Base-by-base conservation (phyloP, 495 filamentous ascomycete genomes). In the Mytilinidion resinicola region DNA sequence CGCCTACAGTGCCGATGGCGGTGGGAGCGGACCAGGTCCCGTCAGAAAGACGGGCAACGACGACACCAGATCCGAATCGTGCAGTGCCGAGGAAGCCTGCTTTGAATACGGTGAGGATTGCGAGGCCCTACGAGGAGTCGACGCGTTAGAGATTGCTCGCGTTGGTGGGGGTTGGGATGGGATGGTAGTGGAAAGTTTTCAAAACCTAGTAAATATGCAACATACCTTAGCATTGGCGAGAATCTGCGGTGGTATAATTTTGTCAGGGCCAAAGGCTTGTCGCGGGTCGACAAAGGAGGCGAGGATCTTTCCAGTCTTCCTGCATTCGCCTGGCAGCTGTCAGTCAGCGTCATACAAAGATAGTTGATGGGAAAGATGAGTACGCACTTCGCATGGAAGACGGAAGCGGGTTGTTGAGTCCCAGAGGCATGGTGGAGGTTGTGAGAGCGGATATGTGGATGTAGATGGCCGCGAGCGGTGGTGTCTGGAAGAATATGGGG, bases 201-300 rank as follows among this genome's bases (percentile, higher is more conserved):
- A n/a, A 34, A 34, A 49, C n/a, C 38, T 21, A 2, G 19, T 49
- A 30, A 30, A 30, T 30, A 30, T 6, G 33, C 10, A 60, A 64
- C 78, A 61, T 75, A 93, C 90, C 84, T 97, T 96, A 64, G 93
- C 95, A 67, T 86, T 85, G 42, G 89, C 85, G 60, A 98, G 82
- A 65, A 98, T 82, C 43, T 87, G 82, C 3, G 95, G 93, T 41
- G 93, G 93, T 70, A 98, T 98, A 68, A 98, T 83, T 73, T 97
- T 97, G 71, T 98, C 93, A 36, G 93, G 93, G 4, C 92, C 90
- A 71, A 97, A 96, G 11, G 95, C 78, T 78, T 97, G 93, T 63
- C 82, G 82, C 15, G 93, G 95, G 68, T 98, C 93, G 64, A 98
- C 81, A 66, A 98, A 98, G 4, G 92, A 96, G 39, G 89, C 81